Base-by-base conservation (phyloP, 169 alveolate species). In the Eimeria zaria region DNA sequence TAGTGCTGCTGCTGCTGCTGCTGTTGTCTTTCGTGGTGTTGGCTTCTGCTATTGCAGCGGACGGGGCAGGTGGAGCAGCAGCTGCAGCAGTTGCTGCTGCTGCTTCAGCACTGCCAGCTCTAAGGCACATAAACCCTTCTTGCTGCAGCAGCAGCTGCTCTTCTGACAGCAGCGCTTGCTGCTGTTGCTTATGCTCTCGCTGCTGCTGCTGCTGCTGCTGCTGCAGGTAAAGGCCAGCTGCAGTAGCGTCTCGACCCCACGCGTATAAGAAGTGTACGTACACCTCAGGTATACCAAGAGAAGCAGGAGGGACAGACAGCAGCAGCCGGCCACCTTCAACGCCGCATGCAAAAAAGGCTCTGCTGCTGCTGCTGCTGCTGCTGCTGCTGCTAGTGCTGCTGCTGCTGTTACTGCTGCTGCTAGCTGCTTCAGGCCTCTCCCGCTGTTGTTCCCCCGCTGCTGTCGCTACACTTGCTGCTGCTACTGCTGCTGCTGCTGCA, bases 401-500 rank as follows among this genome's bases (percentile, higher is more conserved):
- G 81, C 46, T 33, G 55, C 27, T 36, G 87, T 62, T 39, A 22
- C 88, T 76, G 62, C 88, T 76, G 62, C 88, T 76, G 88, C 30
- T 76, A 71, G 20, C 46, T 1, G 89, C 20, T 16, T n/a, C 48
- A 30, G 81, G 81, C 44, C 14, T 44, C 81, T 6, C 24, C 7
- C 14, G 48, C 24, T 18, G 24, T 30, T 71, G 87, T 53, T 76
- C 41, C 62, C n/a, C 36, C 2, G 24, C 1, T 44, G 53, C 44
- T 22, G 36, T 14, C 48, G 44, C 53, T 51, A 14, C 11, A 11
- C 69, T 60, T 51, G 89, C 85, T 51, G 89, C 71, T 48, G 89
- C 89, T 80, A 71, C 85, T 48, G 89, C 89, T 76, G 89, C 89
- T 48, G 89, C 69, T 44, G 87, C 87, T 51, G 89, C 89, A 20